phyloP scores from a whole-genome alignment of 768 basidiomycete species.

The Gloeostereum incarnatum region DNA sequence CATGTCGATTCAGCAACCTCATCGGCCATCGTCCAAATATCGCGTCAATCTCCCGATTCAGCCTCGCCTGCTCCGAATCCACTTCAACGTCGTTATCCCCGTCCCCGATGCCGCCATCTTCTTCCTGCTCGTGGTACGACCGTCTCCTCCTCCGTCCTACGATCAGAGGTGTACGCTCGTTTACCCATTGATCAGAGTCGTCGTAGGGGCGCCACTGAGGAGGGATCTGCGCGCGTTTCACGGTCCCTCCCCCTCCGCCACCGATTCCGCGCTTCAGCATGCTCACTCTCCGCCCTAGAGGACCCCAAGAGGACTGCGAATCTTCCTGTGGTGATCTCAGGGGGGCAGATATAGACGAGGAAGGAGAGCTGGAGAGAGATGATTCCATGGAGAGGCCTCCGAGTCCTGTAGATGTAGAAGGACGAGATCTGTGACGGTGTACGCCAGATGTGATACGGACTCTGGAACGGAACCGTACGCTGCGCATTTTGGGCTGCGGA shows the following conservation, averaged over 20 bases:
- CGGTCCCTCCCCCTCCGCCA: neutral
- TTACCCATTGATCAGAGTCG: conserved; percentile 6
- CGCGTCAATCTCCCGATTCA: conserved; percentile 41
- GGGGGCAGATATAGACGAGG: conserved; percentile 78
- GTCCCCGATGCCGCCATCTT: conserved; percentile 14
- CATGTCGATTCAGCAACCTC: conserved; percentile 61
- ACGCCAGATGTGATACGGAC: conserved; percentile 73
- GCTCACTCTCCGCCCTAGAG: conserved; percentile 48
- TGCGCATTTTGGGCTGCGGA: too few species aligned
- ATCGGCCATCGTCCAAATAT: conserved; percentile 61
- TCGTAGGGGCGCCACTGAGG: conserved; percentile 1
- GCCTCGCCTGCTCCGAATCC: too few species aligned
- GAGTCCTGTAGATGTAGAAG: conserved; percentile 1
- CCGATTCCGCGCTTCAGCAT: conserved; percentile 12
- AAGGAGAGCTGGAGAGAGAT: conserved; percentile 52
- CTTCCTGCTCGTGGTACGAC: conserved; percentile 12
- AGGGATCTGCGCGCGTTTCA: neutral
- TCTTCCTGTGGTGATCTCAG: conserved; percentile 51
- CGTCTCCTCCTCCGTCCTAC: conserved; percentile 2
- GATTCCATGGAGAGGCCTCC: conserved; percentile 14
- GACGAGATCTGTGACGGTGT: conserved; percentile 28
- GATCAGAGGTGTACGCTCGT: conserved; percentile 12
- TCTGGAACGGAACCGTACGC: conserved; percentile 58
- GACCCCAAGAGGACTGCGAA: conserved; percentile 43
- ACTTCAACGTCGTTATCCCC: conserved; percentile 20